Evolutionary conservation across 2,329 filamentous ascomycete genomes (phyloP), one percentile per base, ranked within the genome.

Genomic region (Cladophialophora bantiana): DNA sequence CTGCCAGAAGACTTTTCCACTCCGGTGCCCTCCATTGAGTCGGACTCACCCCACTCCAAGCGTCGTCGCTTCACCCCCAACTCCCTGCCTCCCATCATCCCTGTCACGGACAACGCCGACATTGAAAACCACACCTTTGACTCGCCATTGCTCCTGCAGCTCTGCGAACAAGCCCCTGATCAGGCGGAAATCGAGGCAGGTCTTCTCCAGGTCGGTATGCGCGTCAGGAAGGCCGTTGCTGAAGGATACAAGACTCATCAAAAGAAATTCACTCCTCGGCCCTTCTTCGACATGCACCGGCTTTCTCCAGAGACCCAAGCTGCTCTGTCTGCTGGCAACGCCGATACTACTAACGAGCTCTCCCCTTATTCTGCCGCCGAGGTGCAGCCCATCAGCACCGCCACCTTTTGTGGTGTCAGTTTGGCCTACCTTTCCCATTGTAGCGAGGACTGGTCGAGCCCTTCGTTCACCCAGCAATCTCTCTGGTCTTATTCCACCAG

Each of bases 171-270:
- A 81, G 80, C 71, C 74, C 80, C 55, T 73, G 78, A 34, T 67
- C 76, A 55, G 81, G 79, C 35, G 72, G 70, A 72, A 53, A 71
- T 96, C 36, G 92, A 97, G 78, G 85, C 93, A 40, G 91, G 91
- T 69, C 88, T 98, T n/a, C 84, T 97, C 50, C 92, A 86, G 74
- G 94, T 98, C 70, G 94, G 94, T 74, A 97, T 97, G 93, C 90
- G 94, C 31, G 86, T 98, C 59, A 90, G 94, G 76, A 98, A 98
- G 81, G 91, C 91, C 10, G 91, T 98, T 7, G 90, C 93, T 0
- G 94, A 97, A 77, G 94, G 94, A 67, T 97, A 97, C 85, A 96
- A 96, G 82, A 74, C 73, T 60, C 71, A 68, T 52, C 73, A 63
- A 57, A 73, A 70, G 65, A 70, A 71, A 59, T 73, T 73, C 62